Conservation (phyloP, 75 land plant species). For the Pseudotsuga menziesii region DNA sequence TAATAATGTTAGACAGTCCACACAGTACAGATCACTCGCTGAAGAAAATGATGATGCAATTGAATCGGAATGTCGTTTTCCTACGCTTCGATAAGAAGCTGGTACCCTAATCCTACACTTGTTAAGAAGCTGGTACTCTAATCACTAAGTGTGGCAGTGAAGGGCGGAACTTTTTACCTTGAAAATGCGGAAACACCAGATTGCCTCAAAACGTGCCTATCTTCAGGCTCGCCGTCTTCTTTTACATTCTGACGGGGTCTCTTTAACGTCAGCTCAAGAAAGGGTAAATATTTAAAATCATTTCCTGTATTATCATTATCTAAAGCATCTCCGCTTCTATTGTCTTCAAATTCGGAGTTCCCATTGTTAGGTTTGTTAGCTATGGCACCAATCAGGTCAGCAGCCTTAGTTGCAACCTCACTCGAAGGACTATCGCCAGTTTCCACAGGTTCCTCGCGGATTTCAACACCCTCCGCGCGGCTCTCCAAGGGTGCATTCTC, state of each 20-base stretch:
- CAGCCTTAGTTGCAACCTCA: slow-evolving; percentile 13
- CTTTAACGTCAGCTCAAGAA: slow-evolving; percentile 63
- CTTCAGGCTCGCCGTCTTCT: slow-evolving; percentile 27
- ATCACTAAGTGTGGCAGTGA: background rate
- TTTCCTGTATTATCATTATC: slow-evolving; percentile 16
- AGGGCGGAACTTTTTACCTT: slow-evolving; percentile 32
- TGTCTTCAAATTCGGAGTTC: slow-evolving; percentile 5
- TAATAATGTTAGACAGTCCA: background rate
- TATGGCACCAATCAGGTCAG: slow-evolving; percentile 13
- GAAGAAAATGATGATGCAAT: background rate
- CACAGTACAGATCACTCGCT: background rate
- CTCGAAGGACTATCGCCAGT: slow-evolving; percentile 8
- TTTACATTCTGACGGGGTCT: slow-evolving; percentile 34
- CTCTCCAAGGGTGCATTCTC: slow-evolving; percentile 7
- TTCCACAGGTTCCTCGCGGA: slow-evolving; percentile 2
- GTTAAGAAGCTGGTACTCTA: background rate
- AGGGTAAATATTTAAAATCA: slow-evolving; percentile 30
- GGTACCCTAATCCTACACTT: background rate
- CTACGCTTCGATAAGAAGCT: background rate
- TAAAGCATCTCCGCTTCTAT: slow-evolving; percentile 3
- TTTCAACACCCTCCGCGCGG: slow-evolving; percentile 11
- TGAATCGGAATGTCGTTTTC: background rate
- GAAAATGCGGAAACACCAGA: slow-evolving; percentile 85
- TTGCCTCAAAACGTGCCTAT: slow-evolving; percentile 51
- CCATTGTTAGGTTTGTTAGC: slow-evolving; percentile 5